Base-by-base conservation (phyloP, 306 rosid genomes). In the Urtica urens region DNA sequence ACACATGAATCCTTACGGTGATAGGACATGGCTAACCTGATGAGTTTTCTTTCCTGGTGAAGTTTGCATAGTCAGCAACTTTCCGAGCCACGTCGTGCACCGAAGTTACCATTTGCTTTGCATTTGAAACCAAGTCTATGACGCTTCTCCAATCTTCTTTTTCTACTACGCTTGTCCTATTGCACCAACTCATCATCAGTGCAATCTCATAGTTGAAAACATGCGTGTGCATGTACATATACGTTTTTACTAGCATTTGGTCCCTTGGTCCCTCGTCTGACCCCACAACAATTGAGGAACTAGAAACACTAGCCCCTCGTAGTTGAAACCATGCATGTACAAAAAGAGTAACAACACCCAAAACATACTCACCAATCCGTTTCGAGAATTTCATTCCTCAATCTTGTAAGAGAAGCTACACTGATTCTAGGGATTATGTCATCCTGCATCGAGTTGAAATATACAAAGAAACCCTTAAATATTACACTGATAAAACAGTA, bases 331-430 rank as follows among this genome's bases (percentile, higher is more conserved):
- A n/a, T n/a, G n/a, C n/a, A n/a, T n/a, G n/a, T n/a, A n/a, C n/a
- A n/a, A 23, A 62, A 29, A 23, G 28, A 45, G 7, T 19, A n/a
- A n/a, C n/a, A n/a, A n/a, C n/a, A n/a, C n/a, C n/a, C n/a, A n/a
- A 59, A 30, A 42, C 45, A 45, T 54, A 64, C 81, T 82, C 50
- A 90, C 94, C 99, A 90, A 75, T 90, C 94, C 10, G 99, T 90
- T 67, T 81, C 83, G 65, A 90, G 78, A 74, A 90, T 82, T 77
- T 90, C 99, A 61, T 71, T 79, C 67, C 99, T 82, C 58, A 90
- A 73, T 78, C 87, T 77, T 67, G 75, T 65, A 26, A 90, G 65
- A 61, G 99, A 82, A 64, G 87, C 93, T 37, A 50, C 62, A 60
- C 96, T 77, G 53, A 90, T 49, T 57, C 93, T 73, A 27, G 99